Base-by-base conservation (phyloP, 2,329 filamentous ascomycete genomes). In the Thelonectria olida region DNA sequence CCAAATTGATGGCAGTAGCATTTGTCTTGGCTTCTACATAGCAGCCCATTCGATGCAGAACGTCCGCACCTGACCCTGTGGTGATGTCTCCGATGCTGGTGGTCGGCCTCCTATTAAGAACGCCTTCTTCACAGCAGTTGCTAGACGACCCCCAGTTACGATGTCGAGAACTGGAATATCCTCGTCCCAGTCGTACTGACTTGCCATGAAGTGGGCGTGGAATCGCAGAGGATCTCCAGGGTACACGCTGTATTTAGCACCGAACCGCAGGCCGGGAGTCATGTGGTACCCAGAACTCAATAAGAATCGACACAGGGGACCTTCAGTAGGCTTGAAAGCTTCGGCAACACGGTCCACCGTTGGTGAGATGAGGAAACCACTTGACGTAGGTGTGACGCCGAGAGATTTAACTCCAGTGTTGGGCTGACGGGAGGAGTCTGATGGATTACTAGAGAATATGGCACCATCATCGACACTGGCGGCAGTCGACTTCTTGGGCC, bases 21-120 rank as follows among this genome's bases (percentile, higher is more conserved):
- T 64, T 61, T 56, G 52, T 62, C 54, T 57, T 20, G 38, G 47
- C 38, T 56, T 25, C 85, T 85, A 97, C 90, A 97, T 96, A 27
- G 92, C 93, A 54, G 92, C 94, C 95, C 94, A 97, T 79, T 97
- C 94, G 54, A 97, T 86, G 68, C 91, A 94, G 73, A 97, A 97
- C 0, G 91, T 87, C 67, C 92, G 85, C 20, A 95, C 82, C 15
- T 74, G 68, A 10, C 73, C 75, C 31, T 80, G 75, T 38, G 72
- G 73, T 2, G 74, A 71, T 8, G 69, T 68, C 23, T 70, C 63
- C 12, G 73, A 74, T 15, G 69, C 67, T 47, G 76, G 72, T 54
- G 85, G 80, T 69, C 86, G 82, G 0, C 92, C 93, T 7, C 94
- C 95, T 58, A 99, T 85, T 54, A 99, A 80, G 71, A 93, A 97